These are phyloP conservation scores for Eimeria brunetti DNA, from an alignment of 169 alveolate genomes.

Conservation along the genomic window DNA sequence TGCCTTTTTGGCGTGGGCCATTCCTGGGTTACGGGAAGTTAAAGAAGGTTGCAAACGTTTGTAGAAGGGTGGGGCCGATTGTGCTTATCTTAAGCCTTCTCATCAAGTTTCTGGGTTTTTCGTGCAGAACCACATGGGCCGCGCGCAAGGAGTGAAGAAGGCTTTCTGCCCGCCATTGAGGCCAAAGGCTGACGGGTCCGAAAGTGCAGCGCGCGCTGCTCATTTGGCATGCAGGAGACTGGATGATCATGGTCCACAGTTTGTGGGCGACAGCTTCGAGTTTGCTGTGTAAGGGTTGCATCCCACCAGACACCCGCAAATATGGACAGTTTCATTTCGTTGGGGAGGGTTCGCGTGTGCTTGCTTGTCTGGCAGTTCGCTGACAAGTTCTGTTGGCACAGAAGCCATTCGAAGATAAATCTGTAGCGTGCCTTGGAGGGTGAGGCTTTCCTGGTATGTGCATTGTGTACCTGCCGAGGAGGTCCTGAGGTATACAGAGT, in stretches of 20 bases:
- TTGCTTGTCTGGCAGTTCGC: neutral
- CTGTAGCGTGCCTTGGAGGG: neutral
- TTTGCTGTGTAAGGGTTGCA: neutral
- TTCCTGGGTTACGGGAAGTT: neutral
- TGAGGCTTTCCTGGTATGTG: neutral
- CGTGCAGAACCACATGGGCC: slow-evolving; percentile 9
- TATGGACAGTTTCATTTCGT: neutral
- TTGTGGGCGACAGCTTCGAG: slow-evolving; percentile 2
- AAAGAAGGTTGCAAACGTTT: neutral
- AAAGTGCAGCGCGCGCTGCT: neutral
- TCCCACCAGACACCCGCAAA: neutral
- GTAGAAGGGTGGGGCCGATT: neutral
- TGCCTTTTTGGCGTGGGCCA: neutral
- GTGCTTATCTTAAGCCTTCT: neutral
- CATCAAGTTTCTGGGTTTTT: neutral
- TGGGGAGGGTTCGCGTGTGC: neutral
- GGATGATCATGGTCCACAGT: neutral
- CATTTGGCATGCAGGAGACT: neutral
- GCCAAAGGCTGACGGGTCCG: slow-evolving; percentile 2
- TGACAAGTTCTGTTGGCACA: neutral
- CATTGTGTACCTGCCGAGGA: neutral
- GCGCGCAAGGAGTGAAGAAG: neutral
- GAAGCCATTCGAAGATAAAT: neutral
- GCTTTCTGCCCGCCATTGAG: neutral
- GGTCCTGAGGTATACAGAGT: neutral